Evolutionary conservation across 352 stramenopile species (phyloP), one percentile per base, ranked within the genome.

Genomic region (Phytophthora capsici): DNA sequence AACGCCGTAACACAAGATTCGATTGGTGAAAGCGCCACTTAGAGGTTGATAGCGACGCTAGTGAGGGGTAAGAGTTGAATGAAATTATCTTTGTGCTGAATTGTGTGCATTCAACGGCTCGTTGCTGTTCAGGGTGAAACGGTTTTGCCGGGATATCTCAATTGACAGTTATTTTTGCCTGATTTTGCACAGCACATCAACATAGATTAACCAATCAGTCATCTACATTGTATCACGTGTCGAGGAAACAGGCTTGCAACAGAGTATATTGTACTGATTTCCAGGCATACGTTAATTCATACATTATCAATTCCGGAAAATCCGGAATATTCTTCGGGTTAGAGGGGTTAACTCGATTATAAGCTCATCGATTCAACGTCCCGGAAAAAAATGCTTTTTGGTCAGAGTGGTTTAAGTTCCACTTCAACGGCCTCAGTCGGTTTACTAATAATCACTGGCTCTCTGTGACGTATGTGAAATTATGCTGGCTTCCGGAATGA

Each of bases 261-360:
- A n/a, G n/a, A n/a, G n/a, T n/a, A n/a, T n/a, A n/a, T n/a, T n/a
- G n/a, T n/a, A n/a, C n/a, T n/a, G n/a, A n/a, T n/a, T n/a, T n/a
- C n/a, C n/a, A n/a, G 19, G 41, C 9, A 48, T 48, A 48, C 41
- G 48, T 56, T 56, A 56, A 56, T 56, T 56, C 32, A 56, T 59
- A 43, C 50, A 32, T 50, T 50, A 59, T 9, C n/a, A 43, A 50
- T 59, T 50, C 28, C 51, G 51, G 51, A 50, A 5, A 34, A 28
- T 59, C 51, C 51, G 38, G 40, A 49, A 59, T 44, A 30, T 44
- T 32, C 26, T 49, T 59, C 38, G 37, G 51, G 50, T 40, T 50
- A 32, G 16, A 59, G 32, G 51, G 37, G 51, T 57, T 57, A n/a
- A n/a, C n/a, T n/a, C n/a, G n/a, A n/a, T n/a, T n/a, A n/a, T n/a